phyloP scores from a whole-genome alignment of 805 yeast species.

The Candida golubevii region DNA sequence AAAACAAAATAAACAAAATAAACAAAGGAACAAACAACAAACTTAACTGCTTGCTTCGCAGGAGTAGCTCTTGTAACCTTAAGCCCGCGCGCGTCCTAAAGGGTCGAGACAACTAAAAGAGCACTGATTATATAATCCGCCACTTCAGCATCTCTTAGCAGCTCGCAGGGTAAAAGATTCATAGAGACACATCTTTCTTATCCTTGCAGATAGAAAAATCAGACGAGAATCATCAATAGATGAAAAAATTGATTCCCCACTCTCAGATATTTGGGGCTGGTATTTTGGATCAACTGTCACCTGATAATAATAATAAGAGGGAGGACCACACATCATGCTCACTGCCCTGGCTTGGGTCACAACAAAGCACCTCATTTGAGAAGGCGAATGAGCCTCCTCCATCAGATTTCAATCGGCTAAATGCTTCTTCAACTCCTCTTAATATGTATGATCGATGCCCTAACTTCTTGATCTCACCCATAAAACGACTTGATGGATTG shows the following conservation, averaged over 20 bases:
- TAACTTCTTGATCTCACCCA: conserved; percentile 29
- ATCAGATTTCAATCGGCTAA: conserved; percentile 1
- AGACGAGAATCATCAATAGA: no score
- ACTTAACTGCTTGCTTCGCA: no score
- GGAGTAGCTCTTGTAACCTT: no score
- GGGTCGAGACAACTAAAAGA: no score
- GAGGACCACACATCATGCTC: neutral
- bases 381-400: conserved; percentile 1
- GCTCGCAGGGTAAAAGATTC: no score
- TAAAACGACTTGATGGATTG: conserved; percentile 31
- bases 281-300: conserved; percentile 4
- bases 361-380: neutral
- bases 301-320: neutral
- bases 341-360: conserved; percentile 1
- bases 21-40: no score
- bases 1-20: no score
- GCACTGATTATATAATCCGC: no score
- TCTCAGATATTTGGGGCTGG: neutral
- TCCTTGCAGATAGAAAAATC: no score
- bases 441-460: conserved; percentile 13
- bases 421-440: conserved; percentile 24
- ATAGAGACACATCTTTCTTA: no score
- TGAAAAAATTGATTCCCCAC: neutral
- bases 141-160: no score
- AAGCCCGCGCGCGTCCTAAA: no score